Evolutionary conservation across 2,329 filamentous ascomycete genomes (phyloP).

Genomic region (Didymella pomorum): DNA sequence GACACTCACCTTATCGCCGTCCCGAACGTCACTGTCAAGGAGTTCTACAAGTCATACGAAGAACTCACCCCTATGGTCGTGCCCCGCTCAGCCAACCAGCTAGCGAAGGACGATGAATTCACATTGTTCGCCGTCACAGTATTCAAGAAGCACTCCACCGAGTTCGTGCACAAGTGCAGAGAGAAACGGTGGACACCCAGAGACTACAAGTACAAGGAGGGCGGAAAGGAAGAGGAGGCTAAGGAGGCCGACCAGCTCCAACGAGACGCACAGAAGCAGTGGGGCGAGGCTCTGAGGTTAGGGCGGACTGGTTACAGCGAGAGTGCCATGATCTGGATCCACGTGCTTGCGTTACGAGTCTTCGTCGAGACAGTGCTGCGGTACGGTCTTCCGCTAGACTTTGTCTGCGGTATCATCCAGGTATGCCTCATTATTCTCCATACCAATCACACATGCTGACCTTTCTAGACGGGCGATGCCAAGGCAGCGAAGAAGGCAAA

Average conservation of each 20-base stretch:
- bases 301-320: conserved; percentile 95
- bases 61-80: conserved; percentile 90
- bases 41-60: conserved; percentile 90
- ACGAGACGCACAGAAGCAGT: conserved; percentile 88
- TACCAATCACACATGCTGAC: conserved; percentile 7
- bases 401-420: conserved; percentile 83
- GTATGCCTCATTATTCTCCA: conserved; percentile 56
- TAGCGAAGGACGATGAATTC: conserved; percentile 90
- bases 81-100: conserved; percentile 80
- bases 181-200: conserved; percentile 95
- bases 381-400: conserved; percentile 91
- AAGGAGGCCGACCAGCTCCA: conserved; percentile 83
- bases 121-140: conserved; percentile 86
- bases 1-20: conserved; percentile 95
- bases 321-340: conserved; percentile 94
- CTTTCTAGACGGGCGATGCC: conserved; percentile 70
- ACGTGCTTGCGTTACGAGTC: conserved; percentile 87
- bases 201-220: conserved; percentile 92
- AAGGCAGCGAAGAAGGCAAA: conserved; percentile 80
- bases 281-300: conserved; percentile 87
- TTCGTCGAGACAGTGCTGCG: conserved; percentile 98
- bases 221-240: conserved; percentile 87
- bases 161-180: conserved; percentile 90
- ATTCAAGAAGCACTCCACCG: conserved; percentile 88
- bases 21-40: conserved; percentile 79